Conservation (phyloP, 352 stramenopile species). For the Phytophthora niederhauseri region DNA sequence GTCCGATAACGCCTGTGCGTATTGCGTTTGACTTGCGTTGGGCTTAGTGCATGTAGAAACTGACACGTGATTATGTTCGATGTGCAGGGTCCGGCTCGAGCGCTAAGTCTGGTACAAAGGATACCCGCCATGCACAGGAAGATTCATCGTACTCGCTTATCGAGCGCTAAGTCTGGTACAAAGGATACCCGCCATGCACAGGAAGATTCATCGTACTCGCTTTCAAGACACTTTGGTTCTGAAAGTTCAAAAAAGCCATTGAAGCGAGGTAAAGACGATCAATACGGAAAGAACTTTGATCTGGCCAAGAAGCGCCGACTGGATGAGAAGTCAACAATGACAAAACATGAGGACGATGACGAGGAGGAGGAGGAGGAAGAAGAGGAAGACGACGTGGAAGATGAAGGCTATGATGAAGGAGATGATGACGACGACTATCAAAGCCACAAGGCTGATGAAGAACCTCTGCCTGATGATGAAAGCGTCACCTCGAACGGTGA, state of each 20-base stretch:
- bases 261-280: conserved; percentile 40
- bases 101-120: conserved; percentile 19
- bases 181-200: conserved; percentile 24
- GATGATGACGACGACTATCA: conserved; percentile 30
- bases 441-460: conserved; percentile 32
- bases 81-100: conserved; percentile 32
- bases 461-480: conserved; percentile 26
- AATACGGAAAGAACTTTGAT: conserved; percentile 39
- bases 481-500: conserved; percentile 31
- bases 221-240: conserved; percentile 6
- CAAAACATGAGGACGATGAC: conserved; percentile 32
- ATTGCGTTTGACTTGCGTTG: neutral
- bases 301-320: conserved; percentile 35
- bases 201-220: conserved; percentile 9
- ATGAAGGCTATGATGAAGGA: conserved; percentile 32
- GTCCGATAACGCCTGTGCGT: conserved; percentile 35
- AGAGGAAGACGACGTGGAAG: conserved; percentile 27
- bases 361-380: conserved; percentile 33
- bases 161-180: conserved; percentile 5
- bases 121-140: conserved; percentile 14
- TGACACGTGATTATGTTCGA: conserved; percentile 4
- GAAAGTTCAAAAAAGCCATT: conserved; percentile 23
- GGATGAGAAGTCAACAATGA: conserved; percentile 13
- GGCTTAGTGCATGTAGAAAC: neutral
- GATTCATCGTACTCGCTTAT: conserved; percentile 19